These are phyloP conservation scores for Hippophae rhamnoides DNA, from an alignment of 306 rosid genomes.

Conservation along the genomic window DNA sequence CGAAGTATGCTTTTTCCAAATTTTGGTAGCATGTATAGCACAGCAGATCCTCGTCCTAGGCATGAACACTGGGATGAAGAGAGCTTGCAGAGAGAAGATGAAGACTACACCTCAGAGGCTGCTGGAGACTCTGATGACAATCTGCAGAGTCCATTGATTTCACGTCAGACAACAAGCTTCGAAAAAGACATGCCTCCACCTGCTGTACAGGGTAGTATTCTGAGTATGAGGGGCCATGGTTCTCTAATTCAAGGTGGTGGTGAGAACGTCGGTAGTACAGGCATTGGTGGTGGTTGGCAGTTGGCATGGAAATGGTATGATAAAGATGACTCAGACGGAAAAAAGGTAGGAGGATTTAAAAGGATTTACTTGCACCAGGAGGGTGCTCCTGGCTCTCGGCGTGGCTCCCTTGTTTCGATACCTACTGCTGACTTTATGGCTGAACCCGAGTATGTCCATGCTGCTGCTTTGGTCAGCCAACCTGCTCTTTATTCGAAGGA, in stretches of 20 bases:
- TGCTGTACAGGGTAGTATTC: neutral
- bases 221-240: constrained; percentile 5
- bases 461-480: constrained; percentile 12
- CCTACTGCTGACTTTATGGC: constrained; percentile 3
- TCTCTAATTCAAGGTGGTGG: constrained; percentile 4
- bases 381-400: neutral
- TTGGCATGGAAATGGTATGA: constrained; percentile 18
- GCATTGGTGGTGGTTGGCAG: constrained; percentile 27
- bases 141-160: constrained; percentile 23
- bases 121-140: constrained; percentile 3
- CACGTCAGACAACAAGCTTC: neutral
- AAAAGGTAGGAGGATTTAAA: constrained; percentile 16
- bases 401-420: constrained; percentile 6
- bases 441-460: constrained; percentile 4
- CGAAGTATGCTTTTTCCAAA: constrained; percentile 8
- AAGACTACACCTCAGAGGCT: constrained; percentile 1
- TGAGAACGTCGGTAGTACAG: constrained; percentile 6
- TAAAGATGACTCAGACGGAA: constrained; percentile 11
- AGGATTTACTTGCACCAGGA: constrained; percentile 20
- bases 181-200: constrained; percentile 3
- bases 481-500: constrained; percentile 4
- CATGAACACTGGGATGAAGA: constrained; percentile 21
- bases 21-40: neutral
- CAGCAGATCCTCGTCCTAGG: neutral
- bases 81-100: constrained; percentile 8